Conservation (phyloP, 768 basidiomycete genomes). For the Leucogyrophana mollusca region DNA sequence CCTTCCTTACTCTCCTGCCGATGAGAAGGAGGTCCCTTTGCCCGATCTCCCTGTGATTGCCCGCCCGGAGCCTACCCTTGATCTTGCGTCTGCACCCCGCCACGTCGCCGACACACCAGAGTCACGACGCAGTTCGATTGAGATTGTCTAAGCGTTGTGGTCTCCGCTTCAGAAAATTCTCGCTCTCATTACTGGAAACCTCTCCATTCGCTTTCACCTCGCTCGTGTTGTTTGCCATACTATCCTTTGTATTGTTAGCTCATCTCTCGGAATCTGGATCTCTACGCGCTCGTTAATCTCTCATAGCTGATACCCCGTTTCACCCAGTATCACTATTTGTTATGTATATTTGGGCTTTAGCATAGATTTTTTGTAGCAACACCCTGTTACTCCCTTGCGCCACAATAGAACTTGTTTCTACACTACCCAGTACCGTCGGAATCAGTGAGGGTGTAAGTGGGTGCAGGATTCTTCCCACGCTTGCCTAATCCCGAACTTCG, state of each 20-base stretch:
- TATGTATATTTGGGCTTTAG: conserved; percentile 16
- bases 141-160: conserved; percentile 15
- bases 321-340: conserved; percentile 18
- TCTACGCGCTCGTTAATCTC: neutral
- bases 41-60: conserved; percentile 14
- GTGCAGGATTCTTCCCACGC: too few relatives aligned
- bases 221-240: conserved; percentile 1
- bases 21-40: conserved; percentile 10
- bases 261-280: neutral
- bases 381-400: too few relatives aligned
- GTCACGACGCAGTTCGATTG: conserved; percentile 11
- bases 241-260: conserved; percentile 28
- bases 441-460: too few relatives aligned
- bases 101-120: conserved; percentile 16
- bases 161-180: neutral
- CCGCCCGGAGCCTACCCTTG: conserved; percentile 13
- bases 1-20: conserved; percentile 21
- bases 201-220: neutral
- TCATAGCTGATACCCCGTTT: conserved; percentile 16
- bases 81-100: conserved; percentile 17
- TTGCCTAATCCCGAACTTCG: too few relatives aligned
- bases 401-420: too few relatives aligned
- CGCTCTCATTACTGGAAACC: neutral
- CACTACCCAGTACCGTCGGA: too few relatives aligned
- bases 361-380: neutral